phyloP scores from a whole-genome alignment of 2,329 filamentous ascomycete genomes.

The Sarocladium kiliense region DNA sequence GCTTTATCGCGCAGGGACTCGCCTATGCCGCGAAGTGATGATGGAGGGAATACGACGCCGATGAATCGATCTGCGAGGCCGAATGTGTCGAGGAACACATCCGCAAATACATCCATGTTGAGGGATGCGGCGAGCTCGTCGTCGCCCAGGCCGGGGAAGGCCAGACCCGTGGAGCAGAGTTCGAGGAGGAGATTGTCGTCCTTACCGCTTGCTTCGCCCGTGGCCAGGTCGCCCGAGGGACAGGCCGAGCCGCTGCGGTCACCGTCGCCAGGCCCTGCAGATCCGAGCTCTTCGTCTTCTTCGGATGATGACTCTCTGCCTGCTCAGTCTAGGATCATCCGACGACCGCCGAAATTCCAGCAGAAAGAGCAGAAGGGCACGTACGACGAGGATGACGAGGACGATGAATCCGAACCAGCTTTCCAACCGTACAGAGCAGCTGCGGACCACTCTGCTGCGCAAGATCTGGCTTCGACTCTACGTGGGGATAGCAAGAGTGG shows the following conservation, averaged over 20 bases:
- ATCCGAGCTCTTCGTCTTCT: constrained; percentile 33
- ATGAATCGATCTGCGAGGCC: constrained; percentile 37
- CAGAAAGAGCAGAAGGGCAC: constrained; percentile 28
- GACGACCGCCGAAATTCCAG: constrained; percentile 50
- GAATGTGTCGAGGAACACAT: constrained; percentile 42
- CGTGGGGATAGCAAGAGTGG: constrained; percentile 37
- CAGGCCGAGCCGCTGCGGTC: constrained; percentile 17
- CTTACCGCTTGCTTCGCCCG: constrained; percentile 29
- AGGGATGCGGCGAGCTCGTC: constrained; percentile 29
- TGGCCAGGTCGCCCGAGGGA: constrained; percentile 13
- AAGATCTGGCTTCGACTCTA: constrained; percentile 49
- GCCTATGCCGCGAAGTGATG: constrained; percentile 45
- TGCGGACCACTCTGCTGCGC: constrained; percentile 28
- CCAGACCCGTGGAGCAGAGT: constrained; percentile 21
- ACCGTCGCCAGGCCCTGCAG: constrained; percentile 30
- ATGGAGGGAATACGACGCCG: constrained; percentile 36
- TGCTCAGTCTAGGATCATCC: constrained; percentile 55
- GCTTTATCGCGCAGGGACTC: constrained; percentile 54
- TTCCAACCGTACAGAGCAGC: constrained; percentile 44
- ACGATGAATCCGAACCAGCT: constrained; percentile 50
- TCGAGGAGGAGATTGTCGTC: constrained; percentile 38
- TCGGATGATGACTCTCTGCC: constrained; percentile 46
- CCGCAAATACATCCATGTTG: constrained; percentile 38
- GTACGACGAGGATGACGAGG: constrained; percentile 43
- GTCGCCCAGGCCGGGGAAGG: constrained; percentile 22